Evolutionary conservation across 192 early-diverging fungal genomes (phyloP), one percentile per base, ranked within the genome.

Genomic region (Coemansia sp.): DNA sequence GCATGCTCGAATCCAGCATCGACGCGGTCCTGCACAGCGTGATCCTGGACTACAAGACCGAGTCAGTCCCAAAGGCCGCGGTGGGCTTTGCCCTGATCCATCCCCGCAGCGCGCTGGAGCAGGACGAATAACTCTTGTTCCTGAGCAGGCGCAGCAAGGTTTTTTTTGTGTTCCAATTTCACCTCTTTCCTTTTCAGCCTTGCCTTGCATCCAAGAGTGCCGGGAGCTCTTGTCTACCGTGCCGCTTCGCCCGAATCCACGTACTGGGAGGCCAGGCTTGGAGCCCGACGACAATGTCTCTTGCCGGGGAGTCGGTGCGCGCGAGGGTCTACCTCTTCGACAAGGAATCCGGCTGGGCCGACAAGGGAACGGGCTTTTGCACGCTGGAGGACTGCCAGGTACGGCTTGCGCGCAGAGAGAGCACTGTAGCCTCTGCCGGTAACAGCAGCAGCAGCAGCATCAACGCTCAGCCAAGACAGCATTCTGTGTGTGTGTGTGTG

Each of bases 321-420:
- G 92, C 93, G 29, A 92, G 89, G 58, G 83, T 96, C 29, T 96
- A 91, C 67, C 82, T 82, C 46, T 76, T 91, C 27, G 81, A 80
- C 30, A 47, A 69, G 16, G 81, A 78, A 17, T 79, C 76, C 13
- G 70, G 78, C 22, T 96, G 92, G 92, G 73, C 76, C 39, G 90
- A 91, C 71, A 80, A 80, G 50, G 92, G 92, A 27, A 93, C 88
- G 4, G 92, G 92, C 11, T 79, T 81, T 47, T 88, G 87, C 47
- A 76, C 80, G 26, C 81, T 74, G 60, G 77, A 80, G 26, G 79
- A 77, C 62, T 83, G 79, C 55, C 70, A 78, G 79, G 81, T 83
- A 68, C 38, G 12, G 13, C 4, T 11, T 6, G n/a, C n/a, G n/a
- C n/a, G n/a, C 12, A 44, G 28, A 44, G 34, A 18, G 9, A 39